Evolutionary conservation across 2,329 filamentous ascomycete genomes (phyloP).

Genomic region (Penicillium sp.): DNA sequence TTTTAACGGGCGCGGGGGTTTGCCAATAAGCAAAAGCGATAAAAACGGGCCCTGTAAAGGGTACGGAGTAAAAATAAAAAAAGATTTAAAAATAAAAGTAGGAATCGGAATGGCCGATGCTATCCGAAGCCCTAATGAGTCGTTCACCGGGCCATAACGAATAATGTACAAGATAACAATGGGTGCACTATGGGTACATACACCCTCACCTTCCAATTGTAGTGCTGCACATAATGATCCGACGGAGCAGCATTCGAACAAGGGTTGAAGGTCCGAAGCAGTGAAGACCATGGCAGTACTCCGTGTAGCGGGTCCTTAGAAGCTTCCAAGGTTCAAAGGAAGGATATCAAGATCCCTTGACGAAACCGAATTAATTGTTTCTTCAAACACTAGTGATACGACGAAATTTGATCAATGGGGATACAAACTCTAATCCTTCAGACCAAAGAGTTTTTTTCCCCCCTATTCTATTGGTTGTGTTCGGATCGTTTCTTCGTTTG

Average conservation of each 20-base stretch:
- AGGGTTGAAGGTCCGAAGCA: slow-evolving; percentile 21
- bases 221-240: neutral
- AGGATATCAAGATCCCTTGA: neutral
- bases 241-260: slow-evolving; percentile 13
- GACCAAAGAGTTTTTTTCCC: no score
- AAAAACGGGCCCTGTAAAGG: no score
- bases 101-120: neutral
- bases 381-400: neutral
- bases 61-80: neutral
- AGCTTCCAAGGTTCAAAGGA: neutral
- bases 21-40: no score
- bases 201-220: neutral
- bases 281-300: neutral
- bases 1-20: no score
- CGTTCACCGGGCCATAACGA: no score
- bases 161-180: neutral
- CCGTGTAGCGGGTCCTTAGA: neutral
- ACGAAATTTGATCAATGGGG: neutral
- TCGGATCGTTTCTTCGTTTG: neutral
- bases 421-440: neutral
- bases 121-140: neutral
- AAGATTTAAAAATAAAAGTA: neutral
- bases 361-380: neutral
- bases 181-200: neutral
- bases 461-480: neutral